A percentile compares a stretch with the other conserved stretches of the same genome.
Conservation (phyloP, 2,329 filamentous ascomycete species). For the Alternaria novae-zelandiae region DNA sequence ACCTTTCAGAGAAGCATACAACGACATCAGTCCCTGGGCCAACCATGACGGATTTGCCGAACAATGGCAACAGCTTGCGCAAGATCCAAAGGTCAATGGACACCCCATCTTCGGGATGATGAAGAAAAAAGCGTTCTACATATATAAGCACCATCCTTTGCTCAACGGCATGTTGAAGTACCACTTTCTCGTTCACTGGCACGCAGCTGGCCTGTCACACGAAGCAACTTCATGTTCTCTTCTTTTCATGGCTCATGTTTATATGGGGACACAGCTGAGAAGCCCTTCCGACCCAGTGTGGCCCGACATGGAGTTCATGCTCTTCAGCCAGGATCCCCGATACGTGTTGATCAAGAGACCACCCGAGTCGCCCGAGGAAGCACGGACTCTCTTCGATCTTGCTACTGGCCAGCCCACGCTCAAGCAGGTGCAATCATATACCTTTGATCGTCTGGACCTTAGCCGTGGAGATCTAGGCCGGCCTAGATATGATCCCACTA, state of each 20-base stretch:
- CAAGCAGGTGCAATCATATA: neutral
- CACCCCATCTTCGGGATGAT: neutral
- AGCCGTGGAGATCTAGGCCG: neutral
- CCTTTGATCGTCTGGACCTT: neutral
- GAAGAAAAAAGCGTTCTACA: neutral
- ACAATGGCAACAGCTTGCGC: neutral
- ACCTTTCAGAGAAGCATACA: neutral
- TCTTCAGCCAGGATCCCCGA: constrained; percentile 7
- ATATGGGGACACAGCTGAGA: neutral
- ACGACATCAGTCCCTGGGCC: neutral
- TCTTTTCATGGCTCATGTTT: neutral
- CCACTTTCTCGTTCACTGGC: neutral
- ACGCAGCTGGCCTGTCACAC: neutral
- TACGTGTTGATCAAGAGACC: constrained; percentile 2
- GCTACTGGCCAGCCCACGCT: neutral
- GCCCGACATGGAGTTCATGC: constrained; percentile 14
- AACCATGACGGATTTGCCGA: neutral
- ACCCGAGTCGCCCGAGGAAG: constrained; percentile 3
- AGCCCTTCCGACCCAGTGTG: neutral
- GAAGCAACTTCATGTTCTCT: neutral
- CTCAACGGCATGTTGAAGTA: neutral
- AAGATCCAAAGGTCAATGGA: neutral
- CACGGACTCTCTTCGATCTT: neutral
- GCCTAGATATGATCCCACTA: neutral
- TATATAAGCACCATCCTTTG: neutral